These are phyloP conservation scores for Catenaria anguillulae DNA, from an alignment of 371 early-diverging fungal species.

Conservation along the genomic window DNA sequence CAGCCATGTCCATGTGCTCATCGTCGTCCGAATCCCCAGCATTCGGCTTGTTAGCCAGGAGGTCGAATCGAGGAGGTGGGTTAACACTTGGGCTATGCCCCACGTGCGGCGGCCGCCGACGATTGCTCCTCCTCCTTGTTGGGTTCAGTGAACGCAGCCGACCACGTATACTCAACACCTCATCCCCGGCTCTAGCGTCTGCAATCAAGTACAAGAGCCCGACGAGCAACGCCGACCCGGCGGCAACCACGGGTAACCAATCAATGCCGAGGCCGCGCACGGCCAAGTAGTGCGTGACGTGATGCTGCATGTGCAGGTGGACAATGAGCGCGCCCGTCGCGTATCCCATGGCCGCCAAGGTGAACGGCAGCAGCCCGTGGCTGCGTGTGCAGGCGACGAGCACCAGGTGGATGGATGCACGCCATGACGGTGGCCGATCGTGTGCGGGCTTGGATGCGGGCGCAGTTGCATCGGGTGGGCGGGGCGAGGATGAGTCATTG, in stretches of 20 bases:
- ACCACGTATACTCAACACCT: neutral
- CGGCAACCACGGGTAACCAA: neutral
- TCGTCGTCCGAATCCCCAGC: neutral
- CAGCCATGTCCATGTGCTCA: no score
- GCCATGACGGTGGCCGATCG: no score
- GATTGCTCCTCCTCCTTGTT: neutral
- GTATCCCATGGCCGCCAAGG: neutral
- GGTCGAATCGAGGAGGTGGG: neutral
- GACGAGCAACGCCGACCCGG: neutral
- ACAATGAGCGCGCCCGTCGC: neutral
- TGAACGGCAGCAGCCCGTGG: neutral
- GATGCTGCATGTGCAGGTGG: constrained; percentile 1
- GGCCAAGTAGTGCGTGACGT: neutral
- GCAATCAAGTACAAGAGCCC: neutral
- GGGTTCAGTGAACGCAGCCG: neutral
- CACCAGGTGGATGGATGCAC: no score
- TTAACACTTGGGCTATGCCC: neutral
- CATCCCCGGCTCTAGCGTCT: neutral
- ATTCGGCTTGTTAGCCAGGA: neutral
- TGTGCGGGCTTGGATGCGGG: no score
- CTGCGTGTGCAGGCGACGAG: neutral
- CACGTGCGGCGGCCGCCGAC: neutral
- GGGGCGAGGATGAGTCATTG: no score
- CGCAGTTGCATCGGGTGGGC: no score
- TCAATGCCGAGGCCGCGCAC: neutral